Evolutionary conservation across 1,284 basidiomycete genomes (phyloP).

Genomic region (Leccinum glutinopallens): DNA sequence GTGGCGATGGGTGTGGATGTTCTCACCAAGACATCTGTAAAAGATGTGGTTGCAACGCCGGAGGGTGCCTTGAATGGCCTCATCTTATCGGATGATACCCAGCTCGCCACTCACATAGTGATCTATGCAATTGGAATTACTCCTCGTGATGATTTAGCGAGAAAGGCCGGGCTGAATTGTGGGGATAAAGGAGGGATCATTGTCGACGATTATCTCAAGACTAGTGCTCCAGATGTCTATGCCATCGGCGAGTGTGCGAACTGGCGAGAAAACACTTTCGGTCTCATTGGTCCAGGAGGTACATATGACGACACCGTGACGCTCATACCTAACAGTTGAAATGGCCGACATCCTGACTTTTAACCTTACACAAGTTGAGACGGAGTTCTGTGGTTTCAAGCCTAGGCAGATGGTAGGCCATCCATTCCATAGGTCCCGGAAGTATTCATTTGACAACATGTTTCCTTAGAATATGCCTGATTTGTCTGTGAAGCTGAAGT

Average conservation of each 20-base stretch:
- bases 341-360: conserved; percentile 79
- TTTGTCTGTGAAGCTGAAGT: conserved; percentile 64
- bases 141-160: conserved; percentile 70
- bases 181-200: conserved; percentile 57
- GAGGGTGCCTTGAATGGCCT: conserved; percentile 50
- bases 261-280: conserved; percentile 70
- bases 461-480: conserved; percentile 51
- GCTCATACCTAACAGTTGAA: conserved; percentile 43
- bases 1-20: conserved; percentile 67
- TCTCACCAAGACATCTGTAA: conserved; percentile 53
- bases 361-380: conserved; percentile 63
- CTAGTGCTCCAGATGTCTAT: conserved; percentile 61
- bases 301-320: not conserved
- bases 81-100: conserved; percentile 47
- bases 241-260: conserved; percentile 79
- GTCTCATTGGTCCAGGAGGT: conserved; percentile 70
- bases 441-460: conserved; percentile 29
- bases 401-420: conserved; percentile 49
- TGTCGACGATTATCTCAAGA: conserved; percentile 60
- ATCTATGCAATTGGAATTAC: conserved; percentile 72
- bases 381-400: conserved; percentile 47
- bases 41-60: conserved; percentile 41
- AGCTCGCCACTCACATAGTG: conserved; percentile 51
- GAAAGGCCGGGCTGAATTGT: conserved; percentile 50
- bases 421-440: conserved; percentile 34